phyloP scores from a whole-genome alignment of 495 filamentous ascomycete species.

The Podospora pseudoanserina region DNA sequence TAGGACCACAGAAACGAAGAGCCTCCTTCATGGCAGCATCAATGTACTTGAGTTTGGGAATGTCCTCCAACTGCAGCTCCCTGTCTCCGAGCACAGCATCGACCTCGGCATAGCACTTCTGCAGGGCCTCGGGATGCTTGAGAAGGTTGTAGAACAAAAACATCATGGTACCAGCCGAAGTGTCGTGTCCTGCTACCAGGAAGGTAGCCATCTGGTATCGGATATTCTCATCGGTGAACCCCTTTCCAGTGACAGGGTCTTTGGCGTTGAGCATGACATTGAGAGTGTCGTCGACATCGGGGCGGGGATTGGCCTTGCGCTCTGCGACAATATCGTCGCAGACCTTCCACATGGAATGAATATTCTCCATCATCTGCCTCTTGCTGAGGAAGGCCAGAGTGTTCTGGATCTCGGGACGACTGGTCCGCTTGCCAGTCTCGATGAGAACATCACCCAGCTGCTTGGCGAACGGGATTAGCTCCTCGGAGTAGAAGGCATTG shows the following conservation, averaged over 20 bases:
- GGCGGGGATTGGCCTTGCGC: conserved; percentile 46
- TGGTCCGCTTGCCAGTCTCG: conserved; percentile 46
- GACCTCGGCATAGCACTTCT: conserved; percentile 34
- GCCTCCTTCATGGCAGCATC: conserved; percentile 56
- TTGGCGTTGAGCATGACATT: conserved; percentile 58
- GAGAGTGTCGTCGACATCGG: conserved; percentile 59
- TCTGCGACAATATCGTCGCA: conserved; percentile 53
- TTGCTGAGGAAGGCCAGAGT: conserved; percentile 44
- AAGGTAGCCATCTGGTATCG: conserved; percentile 63
- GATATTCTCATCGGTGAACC: conserved; percentile 52
- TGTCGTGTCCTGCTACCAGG: conserved; percentile 60
- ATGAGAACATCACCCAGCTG: conserved; percentile 51
- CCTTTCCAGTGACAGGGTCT: conserved; percentile 56
- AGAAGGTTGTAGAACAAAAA: conserved; percentile 39
- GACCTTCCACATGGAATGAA: conserved; percentile 48
- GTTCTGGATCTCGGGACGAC: conserved; percentile 44
- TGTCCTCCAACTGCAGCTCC: conserved; percentile 55
- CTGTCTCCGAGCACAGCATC: conserved; percentile 54
- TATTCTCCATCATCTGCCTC: conserved; percentile 50
- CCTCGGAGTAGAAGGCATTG: conserved; percentile 68
- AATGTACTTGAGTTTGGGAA: conserved; percentile 59
- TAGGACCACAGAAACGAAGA: conserved; percentile 56
- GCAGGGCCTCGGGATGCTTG: conserved; percentile 34
- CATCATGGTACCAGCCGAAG: conserved; percentile 47
- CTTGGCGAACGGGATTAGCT: conserved; percentile 57